Evolutionary conservation across 441 rosid genomes (phyloP).

Genomic region (Brassica balearica): DNA sequence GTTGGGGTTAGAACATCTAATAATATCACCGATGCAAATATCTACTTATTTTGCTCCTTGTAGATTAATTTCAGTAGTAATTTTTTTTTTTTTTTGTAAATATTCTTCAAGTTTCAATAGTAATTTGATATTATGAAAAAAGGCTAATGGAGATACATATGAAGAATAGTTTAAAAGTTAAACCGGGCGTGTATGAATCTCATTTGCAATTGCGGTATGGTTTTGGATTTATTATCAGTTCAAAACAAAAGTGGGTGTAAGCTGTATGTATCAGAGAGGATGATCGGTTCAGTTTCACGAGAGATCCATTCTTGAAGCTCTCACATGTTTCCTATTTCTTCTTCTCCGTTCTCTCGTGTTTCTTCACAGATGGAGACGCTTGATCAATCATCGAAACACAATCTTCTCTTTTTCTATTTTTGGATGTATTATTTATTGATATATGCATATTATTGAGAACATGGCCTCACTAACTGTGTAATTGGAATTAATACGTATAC

Average conservation of each 20-base stretch:
- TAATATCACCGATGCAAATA: neutral
- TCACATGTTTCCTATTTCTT: conserved; percentile 45
- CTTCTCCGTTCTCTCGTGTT: conserved; percentile 49
- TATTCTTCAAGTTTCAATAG: neutral
- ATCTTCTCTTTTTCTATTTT: conserved; percentile 21
- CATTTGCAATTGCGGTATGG: conserved; percentile 12
- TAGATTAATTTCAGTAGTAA: neutral
- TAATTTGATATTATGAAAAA: neutral
- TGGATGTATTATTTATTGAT: conserved; percentile 16
- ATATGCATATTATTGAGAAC: neutral
- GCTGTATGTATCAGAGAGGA: conserved; percentile 26
- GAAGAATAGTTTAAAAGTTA: neutral
- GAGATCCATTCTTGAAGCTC: conserved; percentile 43
- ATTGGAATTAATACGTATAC: neutral
- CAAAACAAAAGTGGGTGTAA: conserved; percentile 8
- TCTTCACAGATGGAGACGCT: conserved; percentile 47
- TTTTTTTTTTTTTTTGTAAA: too few relatives aligned
- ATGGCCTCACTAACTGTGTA: neutral
- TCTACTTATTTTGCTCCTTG: neutral
- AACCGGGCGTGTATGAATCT: conserved; percentile 3
- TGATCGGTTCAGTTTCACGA: conserved; percentile 50
- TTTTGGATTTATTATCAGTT: conserved; percentile 9
- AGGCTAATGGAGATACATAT: neutral
- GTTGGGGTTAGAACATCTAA: conserved; percentile 1
- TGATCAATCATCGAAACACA: conserved; percentile 41